A percentile compares a stretch with the other conserved stretches of the same genome.
These are phyloP conservation scores for Chamaenerion angustifolium DNA, from an alignment of 345 rosid species.

Conservation along the genomic window DNA sequence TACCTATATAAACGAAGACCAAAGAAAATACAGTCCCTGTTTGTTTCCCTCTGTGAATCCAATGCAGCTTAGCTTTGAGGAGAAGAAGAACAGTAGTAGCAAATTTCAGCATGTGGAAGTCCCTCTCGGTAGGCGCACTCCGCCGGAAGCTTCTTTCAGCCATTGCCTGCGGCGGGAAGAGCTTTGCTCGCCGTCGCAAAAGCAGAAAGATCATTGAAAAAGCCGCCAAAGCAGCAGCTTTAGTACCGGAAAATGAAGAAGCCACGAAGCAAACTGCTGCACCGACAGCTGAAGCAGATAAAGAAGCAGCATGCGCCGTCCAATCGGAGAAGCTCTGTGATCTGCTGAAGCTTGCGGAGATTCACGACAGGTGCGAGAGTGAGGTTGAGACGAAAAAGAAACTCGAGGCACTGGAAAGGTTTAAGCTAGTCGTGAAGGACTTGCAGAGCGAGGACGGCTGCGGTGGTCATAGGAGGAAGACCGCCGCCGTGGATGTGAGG, in stretches of 20 bases:
- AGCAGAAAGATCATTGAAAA: not conserved
- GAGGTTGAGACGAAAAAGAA: constrained; percentile 56
- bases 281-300: not conserved
- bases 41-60: not conserved
- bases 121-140: constrained; percentile 52
- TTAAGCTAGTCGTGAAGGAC: constrained; percentile 54
- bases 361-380: constrained; percentile 23
- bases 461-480: constrained; percentile 15
- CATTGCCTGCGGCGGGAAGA: constrained; percentile 74
- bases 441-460: constrained; percentile 22
- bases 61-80: constrained; percentile 13
- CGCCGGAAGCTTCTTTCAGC: constrained; percentile 56
- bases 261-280: not conserved
- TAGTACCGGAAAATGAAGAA: not conserved
- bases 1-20: too few species aligned
- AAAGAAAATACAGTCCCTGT: too few species aligned
- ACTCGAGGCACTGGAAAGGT: constrained; percentile 51
- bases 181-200: constrained; percentile 23
- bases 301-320: constrained; percentile 1
- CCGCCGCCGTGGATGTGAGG: constrained; percentile 54
- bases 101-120: constrained; percentile 41
- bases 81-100: not conserved
- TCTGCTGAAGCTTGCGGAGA: constrained; percentile 63
- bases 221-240: constrained; percentile 1
- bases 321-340: constrained; percentile 76